Percentiles rank a stretch among this genome's conserved stretches.
Evolutionary conservation across 768 basidiomycete genomes (phyloP).

Genomic region (Boletus bicolor): DNA sequence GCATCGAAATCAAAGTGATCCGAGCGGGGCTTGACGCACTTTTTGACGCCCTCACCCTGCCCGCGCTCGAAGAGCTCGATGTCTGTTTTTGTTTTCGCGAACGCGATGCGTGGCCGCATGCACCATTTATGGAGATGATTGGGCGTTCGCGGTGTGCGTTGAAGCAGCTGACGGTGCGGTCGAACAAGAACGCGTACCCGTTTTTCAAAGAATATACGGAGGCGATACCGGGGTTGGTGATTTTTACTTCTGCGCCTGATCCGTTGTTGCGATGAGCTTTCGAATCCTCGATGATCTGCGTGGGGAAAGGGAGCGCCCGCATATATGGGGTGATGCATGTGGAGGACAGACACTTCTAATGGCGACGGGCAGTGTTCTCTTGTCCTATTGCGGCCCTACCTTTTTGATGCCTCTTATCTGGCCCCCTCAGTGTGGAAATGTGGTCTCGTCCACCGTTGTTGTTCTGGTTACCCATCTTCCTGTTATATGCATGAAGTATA

Average conservation of each 20-base stretch:
- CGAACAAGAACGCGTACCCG: constrained; percentile 18
- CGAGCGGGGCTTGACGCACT: constrained; percentile 22
- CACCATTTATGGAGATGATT: constrained; percentile 23
- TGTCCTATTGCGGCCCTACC: neutral
- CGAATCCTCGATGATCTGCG: neutral
- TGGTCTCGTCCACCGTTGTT: too few relatives aligned
- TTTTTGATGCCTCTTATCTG: neutral
- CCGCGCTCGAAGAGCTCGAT: constrained; percentile 31
- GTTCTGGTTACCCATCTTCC: too few relatives aligned
- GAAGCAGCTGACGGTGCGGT: constrained; percentile 24
- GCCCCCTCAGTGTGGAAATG: neutral
- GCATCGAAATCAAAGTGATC: constrained; percentile 31
- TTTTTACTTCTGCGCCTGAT: constrained; percentile 11
- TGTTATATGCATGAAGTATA: too few relatives aligned
- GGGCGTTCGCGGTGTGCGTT: constrained; percentile 24
- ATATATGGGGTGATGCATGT: neutral
- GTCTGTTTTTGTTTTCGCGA: constrained; percentile 31
- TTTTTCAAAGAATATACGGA: constrained; percentile 24
- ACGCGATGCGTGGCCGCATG: constrained; percentile 28
- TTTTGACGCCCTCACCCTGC: constrained; percentile 21
- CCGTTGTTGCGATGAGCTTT: neutral
- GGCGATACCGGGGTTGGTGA: constrained; percentile 20
- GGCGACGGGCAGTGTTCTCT: neutral
- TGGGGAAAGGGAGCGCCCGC: neutral
- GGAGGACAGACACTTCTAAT: neutral